These are phyloP conservation scores for Solanum appendiculatum DNA, from an alignment of 257 asterid species.

Conservation along the genomic window DNA sequence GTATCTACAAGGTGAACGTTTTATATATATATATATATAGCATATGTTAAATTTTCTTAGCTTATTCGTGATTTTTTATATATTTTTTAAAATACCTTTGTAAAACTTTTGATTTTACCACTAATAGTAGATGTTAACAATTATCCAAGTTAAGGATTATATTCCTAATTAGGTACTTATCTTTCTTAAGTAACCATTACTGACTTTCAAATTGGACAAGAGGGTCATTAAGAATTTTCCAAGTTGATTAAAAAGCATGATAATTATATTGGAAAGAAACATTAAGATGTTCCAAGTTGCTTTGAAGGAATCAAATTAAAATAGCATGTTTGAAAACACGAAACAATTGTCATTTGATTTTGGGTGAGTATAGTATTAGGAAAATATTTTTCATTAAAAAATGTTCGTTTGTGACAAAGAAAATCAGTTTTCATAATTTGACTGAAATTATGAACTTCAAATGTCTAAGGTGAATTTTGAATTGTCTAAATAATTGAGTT, in stretches of 20 bases:
- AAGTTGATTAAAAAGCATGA: not conserved
- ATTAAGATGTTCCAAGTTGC: not conserved
- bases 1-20: too few species aligned
- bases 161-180: not conserved
- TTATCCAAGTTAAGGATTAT: not conserved
- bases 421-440: not conserved
- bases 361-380: not conserved
- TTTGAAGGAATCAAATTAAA: not conserved
- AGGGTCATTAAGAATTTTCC: not conserved
- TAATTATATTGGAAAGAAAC: not conserved
- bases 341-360: not conserved
- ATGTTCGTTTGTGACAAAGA: not conserved
- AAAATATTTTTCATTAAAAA: not conserved
- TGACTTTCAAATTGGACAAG: not conserved
- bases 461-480: not conserved
- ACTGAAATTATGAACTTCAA: not conserved
- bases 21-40: too few species aligned
- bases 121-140: too few species aligned
- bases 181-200: not conserved
- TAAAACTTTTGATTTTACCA: too few species aligned
- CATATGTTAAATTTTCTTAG: not conserved
- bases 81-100: too few species aligned
- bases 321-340: not conserved
- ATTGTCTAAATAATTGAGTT: not conserved
- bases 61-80: too few species aligned